Evolutionary conservation across 257 asterid genomes (phyloP).

Genomic region (Capsicum baccatum): DNA sequence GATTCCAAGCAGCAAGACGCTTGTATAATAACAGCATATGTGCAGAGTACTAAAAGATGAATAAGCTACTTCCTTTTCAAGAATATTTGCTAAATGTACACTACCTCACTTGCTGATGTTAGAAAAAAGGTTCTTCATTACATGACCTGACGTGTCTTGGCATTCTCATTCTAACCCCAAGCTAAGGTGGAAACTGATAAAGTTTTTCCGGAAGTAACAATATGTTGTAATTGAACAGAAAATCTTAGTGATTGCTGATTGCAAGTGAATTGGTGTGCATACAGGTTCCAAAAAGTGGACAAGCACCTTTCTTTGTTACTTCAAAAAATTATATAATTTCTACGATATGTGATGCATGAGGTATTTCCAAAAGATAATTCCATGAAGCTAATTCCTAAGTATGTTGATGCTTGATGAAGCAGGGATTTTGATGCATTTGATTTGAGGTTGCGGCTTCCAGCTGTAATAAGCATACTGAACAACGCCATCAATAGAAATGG

Average conservation of each 20-base stretch:
- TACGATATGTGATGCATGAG: not conserved
- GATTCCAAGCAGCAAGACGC: not conserved
- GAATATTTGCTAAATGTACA: not conserved
- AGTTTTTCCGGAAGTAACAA: not conserved
- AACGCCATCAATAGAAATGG: constrained; percentile 72
- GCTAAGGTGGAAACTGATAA: not conserved
- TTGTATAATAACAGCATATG: not conserved
- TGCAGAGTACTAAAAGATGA: constrained; percentile 17
- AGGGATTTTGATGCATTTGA: constrained; percentile 98
- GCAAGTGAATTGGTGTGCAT: not conserved
- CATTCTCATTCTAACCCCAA: not conserved
- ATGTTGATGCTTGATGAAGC: constrained; percentile 37
- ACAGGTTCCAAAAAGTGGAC: not conserved
- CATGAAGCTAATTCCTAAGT: constrained; percentile 2
- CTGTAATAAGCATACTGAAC: constrained; percentile 79
- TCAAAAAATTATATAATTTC: not conserved
- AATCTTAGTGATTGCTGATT: not conserved
- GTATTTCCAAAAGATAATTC: constrained; percentile 12
- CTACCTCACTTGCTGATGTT: constrained; percentile 9
- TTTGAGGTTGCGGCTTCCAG: constrained; percentile 84
- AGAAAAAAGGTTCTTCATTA: not conserved
- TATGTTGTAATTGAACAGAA: not conserved
- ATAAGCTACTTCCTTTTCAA: not conserved
- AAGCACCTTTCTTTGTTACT: not conserved
- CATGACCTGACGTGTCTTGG: not conserved